Conservation (phyloP, 495 filamentous ascomycete genomes). For the Podospora anserina region DNA sequence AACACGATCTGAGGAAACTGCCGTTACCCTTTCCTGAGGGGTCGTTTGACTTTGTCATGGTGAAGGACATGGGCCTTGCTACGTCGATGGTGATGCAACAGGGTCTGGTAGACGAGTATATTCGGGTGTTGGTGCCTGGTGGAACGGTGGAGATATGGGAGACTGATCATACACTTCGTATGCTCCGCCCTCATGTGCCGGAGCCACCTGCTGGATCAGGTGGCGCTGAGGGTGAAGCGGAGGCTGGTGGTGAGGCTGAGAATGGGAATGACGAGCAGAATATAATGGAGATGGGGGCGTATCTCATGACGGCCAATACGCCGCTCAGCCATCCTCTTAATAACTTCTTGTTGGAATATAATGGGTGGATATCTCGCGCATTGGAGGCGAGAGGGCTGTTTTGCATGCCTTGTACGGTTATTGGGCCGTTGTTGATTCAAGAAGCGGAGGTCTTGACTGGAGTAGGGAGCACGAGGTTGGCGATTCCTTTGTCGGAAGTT, state of each 20-base stretch:
- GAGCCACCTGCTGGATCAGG: constrained; percentile 35
- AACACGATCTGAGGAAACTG: constrained; percentile 73
- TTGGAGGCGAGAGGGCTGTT: constrained; percentile 68
- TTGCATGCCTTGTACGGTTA: constrained; percentile 73
- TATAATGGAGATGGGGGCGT: constrained; percentile 59
- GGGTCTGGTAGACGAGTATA: constrained; percentile 66
- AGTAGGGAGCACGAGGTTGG: constrained; percentile 70
- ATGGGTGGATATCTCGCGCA: constrained; percentile 73
- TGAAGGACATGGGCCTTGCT: constrained; percentile 79
- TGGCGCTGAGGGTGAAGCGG: constrained; percentile 35
- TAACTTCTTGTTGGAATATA: constrained; percentile 77
- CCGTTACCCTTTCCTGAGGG: constrained; percentile 78
- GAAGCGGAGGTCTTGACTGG: constrained; percentile 70
- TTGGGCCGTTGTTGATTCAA: constrained; percentile 74
- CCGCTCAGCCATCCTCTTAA: constrained; percentile 76
- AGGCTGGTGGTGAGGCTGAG: constrained; percentile 33
- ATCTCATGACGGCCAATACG: constrained; percentile 77
- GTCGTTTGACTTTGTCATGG: constrained; percentile 86
- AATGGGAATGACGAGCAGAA: constrained; percentile 55
- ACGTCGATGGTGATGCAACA: constrained; percentile 61
- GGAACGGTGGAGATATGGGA: constrained; percentile 88
- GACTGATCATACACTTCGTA: constrained; percentile 72
- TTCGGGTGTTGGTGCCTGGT: constrained; percentile 73
- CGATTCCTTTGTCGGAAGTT: constrained; percentile 80
- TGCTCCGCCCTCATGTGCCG: constrained; percentile 70